Conservation (phyloP, 2,329 filamentous ascomycete genomes). For the Calonectria pseudoreteaudii region DNA sequence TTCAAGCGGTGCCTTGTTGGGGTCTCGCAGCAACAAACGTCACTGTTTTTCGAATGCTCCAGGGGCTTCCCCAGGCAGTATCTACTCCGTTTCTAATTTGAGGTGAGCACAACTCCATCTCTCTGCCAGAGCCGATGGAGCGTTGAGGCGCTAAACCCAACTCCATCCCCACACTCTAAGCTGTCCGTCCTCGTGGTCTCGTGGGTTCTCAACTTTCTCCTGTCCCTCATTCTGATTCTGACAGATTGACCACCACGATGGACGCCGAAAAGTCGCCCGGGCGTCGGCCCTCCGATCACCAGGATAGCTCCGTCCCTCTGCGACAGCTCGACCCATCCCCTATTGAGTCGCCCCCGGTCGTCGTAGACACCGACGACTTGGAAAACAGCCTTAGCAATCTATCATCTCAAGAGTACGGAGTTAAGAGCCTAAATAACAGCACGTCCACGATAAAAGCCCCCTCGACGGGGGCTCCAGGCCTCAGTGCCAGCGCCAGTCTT, state of each 20-base stretch:
- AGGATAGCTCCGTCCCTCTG: conserved; percentile 67
- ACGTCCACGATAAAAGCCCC: conserved; percentile 54
- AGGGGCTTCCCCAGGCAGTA: conserved; percentile 17
- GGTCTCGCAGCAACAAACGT: conserved; percentile 38
- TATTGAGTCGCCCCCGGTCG: conserved; percentile 68
- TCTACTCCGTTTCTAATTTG: background rate
- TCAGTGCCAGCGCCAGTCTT: conserved; percentile 62
- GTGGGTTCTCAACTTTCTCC: conserved; percentile 6
- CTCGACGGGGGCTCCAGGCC: conserved; percentile 60
- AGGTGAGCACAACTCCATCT: conserved; percentile 14
- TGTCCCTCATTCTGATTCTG: conserved; percentile 1
- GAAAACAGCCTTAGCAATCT: conserved; percentile 52
- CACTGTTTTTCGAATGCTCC: conserved; percentile 29
- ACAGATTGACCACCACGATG: conserved; percentile 30
- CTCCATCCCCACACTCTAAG: conserved; percentile 33
- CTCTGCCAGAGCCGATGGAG: conserved; percentile 21
- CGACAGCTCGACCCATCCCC: conserved; percentile 86
- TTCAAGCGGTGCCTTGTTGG: conserved; percentile 8
- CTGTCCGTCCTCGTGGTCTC: conserved; percentile 5
- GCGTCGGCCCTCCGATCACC: conserved; percentile 35
- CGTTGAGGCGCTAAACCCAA: conserved; percentile 43
- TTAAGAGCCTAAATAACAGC: conserved; percentile 49
- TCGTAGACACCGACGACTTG: conserved; percentile 54
- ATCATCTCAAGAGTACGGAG: conserved; percentile 39
- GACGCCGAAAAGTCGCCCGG: conserved; percentile 36